Evolutionary conservation across 768 basidiomycete species (phyloP), one percentile per base, ranked within the genome.

Genomic region (Russula dissimulans): DNA sequence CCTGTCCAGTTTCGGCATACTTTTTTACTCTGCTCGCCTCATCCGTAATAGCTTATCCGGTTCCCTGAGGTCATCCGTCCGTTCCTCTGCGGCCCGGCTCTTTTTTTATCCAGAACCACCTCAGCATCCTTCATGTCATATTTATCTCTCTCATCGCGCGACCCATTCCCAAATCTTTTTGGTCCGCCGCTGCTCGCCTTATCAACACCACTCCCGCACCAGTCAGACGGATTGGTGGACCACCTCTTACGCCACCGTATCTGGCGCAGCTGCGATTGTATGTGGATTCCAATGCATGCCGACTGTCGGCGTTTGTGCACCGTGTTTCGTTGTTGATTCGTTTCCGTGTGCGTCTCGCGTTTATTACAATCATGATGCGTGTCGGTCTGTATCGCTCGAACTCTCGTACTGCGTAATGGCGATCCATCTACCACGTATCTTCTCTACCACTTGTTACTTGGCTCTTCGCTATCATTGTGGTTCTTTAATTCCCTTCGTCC

Each of bases 11-110:
- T 50, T 66, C 67, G 64, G 57, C 61, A 64, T 61, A 39, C 46
- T 56, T 59, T 64, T 65, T 52, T 63, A 60, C 55, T 67, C 61
- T 62, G 66, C 67, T 67, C 62, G 65, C 59, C 54, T 60, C 48
- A 68, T 58, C 59, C 67, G 52, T 64, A 58, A 66, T 67, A 64
- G 57, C 62, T 65, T 66, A 63, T 64, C 56, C 53, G 60, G 61
- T 66, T 65, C 60, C 67, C 50, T 43, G 60, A 79, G 71, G 82
- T 83, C 82, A 78, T 83, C 78, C 81, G 81, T 82, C 79, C 81
- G 81, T 83, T 80, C 72, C 64, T 69, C 68, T 73, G 74, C 77
- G 74, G 73, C 70, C 71, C 69, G 55, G 71, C 69, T 68, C 64
- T 66, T 49, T 66, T 68, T 68, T 67, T 61, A 26, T 65, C 64